phyloP scores from a whole-genome alignment of 495 filamentous ascomycete genomes.

The Annulohypoxylon stygium region DNA sequence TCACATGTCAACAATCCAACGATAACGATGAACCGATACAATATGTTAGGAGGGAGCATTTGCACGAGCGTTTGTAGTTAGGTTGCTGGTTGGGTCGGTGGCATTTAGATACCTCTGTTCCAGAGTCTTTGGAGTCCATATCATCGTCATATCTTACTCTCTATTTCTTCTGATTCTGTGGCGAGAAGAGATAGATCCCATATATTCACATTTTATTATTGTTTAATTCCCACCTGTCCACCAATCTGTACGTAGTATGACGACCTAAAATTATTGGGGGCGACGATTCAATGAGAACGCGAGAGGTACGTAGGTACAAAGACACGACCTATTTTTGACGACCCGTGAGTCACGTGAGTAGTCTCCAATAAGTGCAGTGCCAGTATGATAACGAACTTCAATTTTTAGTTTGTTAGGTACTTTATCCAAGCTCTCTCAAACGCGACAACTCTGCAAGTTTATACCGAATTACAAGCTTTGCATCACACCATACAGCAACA shows the following conservation, averaged over 20 bases:
- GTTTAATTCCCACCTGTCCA: not conserved
- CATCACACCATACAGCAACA: not conserved
- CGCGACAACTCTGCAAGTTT: slow-evolving; percentile 31
- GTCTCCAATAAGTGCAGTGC: not conserved
- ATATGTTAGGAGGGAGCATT: slow-evolving; percentile 30
- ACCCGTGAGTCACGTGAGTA: slow-evolving; percentile 28
- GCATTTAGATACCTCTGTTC: slow-evolving; percentile 41
- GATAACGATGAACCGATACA: slow-evolving; percentile 17
- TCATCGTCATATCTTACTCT: slow-evolving; percentile 16
- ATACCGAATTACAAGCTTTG: slow-evolving; percentile 23
- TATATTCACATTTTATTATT: slow-evolving; percentile 13
- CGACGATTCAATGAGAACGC: not conserved
- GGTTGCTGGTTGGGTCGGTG: slow-evolving; percentile 33
- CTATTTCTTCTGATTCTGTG: slow-evolving; percentile 11
- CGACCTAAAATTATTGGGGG: not conserved
- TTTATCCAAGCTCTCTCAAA: slow-evolving; percentile 24
- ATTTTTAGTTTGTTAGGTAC: slow-evolving; percentile 31
- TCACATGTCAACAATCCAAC: not conserved
- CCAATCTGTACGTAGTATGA: not conserved
- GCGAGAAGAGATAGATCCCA: slow-evolving; percentile 14
- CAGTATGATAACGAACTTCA: slow-evolving; percentile 14
- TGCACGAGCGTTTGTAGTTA: slow-evolving; percentile 40
- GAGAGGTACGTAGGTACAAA: slow-evolving; percentile 4
- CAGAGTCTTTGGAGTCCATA: slow-evolving; percentile 25
- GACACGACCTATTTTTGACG: not conserved